phyloP scores from a whole-genome alignment of 2,329 filamentous ascomycete genomes.

The Annulohypoxylon truncatum region DNA sequence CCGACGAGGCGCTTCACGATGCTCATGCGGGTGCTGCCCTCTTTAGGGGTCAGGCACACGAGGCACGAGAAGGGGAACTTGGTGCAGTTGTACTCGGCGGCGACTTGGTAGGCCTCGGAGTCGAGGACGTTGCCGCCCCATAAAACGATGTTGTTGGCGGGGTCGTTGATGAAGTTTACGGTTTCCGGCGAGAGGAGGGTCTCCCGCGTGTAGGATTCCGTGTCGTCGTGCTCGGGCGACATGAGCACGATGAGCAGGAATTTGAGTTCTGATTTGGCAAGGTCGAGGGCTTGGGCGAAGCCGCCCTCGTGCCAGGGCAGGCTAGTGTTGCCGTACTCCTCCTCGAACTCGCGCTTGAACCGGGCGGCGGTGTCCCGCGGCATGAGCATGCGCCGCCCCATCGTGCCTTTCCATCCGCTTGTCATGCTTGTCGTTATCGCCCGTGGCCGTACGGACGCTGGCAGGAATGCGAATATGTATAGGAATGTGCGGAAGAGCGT shows the following conservation, averaged over 20 bases:
- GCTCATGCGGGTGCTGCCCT: constrained; percentile 89
- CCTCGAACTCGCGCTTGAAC: constrained; percentile 93
- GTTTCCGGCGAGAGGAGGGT: constrained; percentile 84
- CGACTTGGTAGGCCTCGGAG: constrained; percentile 92
- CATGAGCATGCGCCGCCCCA: constrained; percentile 78
- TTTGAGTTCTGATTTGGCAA: constrained; percentile 90
- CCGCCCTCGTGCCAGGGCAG: constrained; percentile 88
- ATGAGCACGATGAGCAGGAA: constrained; percentile 90
- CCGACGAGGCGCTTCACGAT: constrained; percentile 84
- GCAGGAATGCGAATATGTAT: constrained; percentile 84
- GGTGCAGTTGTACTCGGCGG: constrained; percentile 86
- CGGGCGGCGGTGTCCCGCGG: constrained; percentile 88
- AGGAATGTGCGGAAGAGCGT: constrained; percentile 78
- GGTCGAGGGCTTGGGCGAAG: constrained; percentile 90
- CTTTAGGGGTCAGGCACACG: constrained; percentile 86
- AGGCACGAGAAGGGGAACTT: constrained; percentile 92
- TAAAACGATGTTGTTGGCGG: constrained; percentile 81
- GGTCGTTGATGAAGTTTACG: constrained; percentile 77
- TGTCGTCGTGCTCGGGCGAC: constrained; percentile 96
- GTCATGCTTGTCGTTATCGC: constrained; percentile 65
- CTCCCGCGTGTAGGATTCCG: constrained; percentile 80
- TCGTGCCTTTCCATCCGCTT: constrained; percentile 68
- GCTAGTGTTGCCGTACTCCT: constrained; percentile 81
- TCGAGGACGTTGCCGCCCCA: constrained; percentile 96
- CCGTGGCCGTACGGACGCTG: constrained; percentile 69